Percentiles rank a stretch among this genome's conserved stretches.
Evolutionary conservation across 306 rosid genomes (phyloP).

Genomic region (Trichosanthes cucumerina): DNA sequence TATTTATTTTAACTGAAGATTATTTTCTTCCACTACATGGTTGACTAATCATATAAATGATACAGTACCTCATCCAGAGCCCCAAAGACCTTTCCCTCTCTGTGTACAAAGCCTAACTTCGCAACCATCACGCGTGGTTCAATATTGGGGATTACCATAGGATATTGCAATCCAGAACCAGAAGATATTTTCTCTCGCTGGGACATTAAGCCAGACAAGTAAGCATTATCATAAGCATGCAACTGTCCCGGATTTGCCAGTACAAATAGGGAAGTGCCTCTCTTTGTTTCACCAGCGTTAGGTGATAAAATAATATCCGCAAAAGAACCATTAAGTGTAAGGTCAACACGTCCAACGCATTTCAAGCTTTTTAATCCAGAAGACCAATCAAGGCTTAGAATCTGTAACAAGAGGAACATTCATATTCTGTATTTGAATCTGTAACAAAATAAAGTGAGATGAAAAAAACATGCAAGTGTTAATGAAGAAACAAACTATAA

Average conservation of each 20-base stretch:
- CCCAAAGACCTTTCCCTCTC: slow-evolving; percentile 30
- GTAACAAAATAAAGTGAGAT: slow-evolving; percentile 6
- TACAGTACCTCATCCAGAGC: slow-evolving; percentile 53
- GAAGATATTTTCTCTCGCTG: slow-evolving; percentile 29
- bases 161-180: slow-evolving; percentile 37
- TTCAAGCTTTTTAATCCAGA: slow-evolving; percentile 60
- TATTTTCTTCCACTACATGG: slow-evolving; percentile 1
- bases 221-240: slow-evolving; percentile 40
- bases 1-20: not conserved
- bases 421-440: not conserved
- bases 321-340: slow-evolving; percentile 68
- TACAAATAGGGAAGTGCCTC: slow-evolving; percentile 39
- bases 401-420: slow-evolving; percentile 33
- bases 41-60: not conserved
- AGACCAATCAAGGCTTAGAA: slow-evolving; percentile 68
- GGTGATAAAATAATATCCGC: slow-evolving; percentile 61
- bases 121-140: slow-evolving; percentile 57
- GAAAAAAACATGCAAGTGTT: not conserved
- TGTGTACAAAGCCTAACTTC: slow-evolving; percentile 40
- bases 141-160: slow-evolving; percentile 48
- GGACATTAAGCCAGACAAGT: slow-evolving; percentile 45
- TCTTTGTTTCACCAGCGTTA: slow-evolving; percentile 27
- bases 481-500: not conserved
- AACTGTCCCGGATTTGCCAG: slow-evolving; percentile 78
- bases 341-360: slow-evolving; percentile 48